A percentile compares a stretch with the other conserved stretches of the same genome.
phyloP scores from a whole-genome alignment of 2,329 filamentous ascomycete species.

The Rhinocladiella mackenziei region DNA sequence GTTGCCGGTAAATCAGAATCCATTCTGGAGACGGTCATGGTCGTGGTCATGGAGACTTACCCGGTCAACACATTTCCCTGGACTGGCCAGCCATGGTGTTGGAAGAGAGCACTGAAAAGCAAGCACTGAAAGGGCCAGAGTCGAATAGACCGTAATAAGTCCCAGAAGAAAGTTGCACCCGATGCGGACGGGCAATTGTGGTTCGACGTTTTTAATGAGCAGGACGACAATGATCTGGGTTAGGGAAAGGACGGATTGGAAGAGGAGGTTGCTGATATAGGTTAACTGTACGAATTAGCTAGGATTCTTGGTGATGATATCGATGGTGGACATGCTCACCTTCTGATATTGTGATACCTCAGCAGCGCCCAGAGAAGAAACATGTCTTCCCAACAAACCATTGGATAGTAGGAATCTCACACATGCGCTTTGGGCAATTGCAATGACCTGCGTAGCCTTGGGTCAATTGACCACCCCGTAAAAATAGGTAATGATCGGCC shows the following conservation, averaged over 20 bases:
- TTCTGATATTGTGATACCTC: constrained; percentile 9
- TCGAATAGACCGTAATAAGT: constrained; percentile 11
- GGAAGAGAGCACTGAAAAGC: constrained; percentile 21
- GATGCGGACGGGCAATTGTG: constrained; percentile 13
- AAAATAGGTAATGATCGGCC: neutral
- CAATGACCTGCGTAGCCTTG: constrained; percentile 7
- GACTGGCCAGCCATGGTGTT: constrained; percentile 13
- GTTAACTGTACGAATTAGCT: constrained; percentile 7
- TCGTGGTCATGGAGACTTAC: constrained; percentile 4
- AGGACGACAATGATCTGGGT: constrained; percentile 14
- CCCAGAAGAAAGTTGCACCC: constrained; percentile 16
- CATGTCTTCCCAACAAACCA: constrained; percentile 15
- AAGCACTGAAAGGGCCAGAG: constrained; percentile 6
- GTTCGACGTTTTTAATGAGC: constrained; percentile 18
- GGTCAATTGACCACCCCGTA: neutral
- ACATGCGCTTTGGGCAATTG: constrained; percentile 5
- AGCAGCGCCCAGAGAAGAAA: constrained; percentile 1
- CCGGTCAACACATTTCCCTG: constrained; percentile 14
- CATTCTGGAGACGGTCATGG: neutral
- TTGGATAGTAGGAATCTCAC: constrained; percentile 10
- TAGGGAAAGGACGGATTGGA: constrained; percentile 11
- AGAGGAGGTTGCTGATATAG: constrained; percentile 15
- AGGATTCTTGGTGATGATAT: neutral
- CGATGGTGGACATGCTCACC: constrained; percentile 1
- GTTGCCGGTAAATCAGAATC: neutral